Base-by-base conservation (phyloP, 2,329 filamentous ascomycete genomes). In the Huntiella decipiens region DNA sequence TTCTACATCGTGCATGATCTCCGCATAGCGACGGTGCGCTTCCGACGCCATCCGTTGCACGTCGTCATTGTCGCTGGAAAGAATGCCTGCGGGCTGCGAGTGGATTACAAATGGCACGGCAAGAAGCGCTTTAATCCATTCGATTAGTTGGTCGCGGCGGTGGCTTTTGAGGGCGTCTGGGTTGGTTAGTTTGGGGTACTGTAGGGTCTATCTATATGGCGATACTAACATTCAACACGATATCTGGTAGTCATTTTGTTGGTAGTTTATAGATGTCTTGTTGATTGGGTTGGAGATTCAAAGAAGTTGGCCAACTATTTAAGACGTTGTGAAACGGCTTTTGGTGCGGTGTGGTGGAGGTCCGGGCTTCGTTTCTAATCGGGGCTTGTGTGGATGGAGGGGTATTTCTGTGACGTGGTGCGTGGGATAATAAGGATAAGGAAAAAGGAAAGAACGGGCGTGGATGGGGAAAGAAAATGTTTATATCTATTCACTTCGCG, bases 21-120 rank as follows among this genome's bases (percentile, higher is more conserved):
- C 88, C 41, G 83, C 82, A 64, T 96, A 98, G 51, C 91, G 77
- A 47, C 82, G 71, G 57, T 91, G 85, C 19, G 88, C 83, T 56
- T 83, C 79, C 48, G 75, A 73, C 4, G 83, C 82, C 67, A 88
- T 86, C 48, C 78, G 71, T 38, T 71, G 66, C 43, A 88, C 72
- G 46, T 68, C 72, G 46, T 72, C 67, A 50, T 74, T 74, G 54
- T 76, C 70, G 47, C 73, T 68, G 52, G 87, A 79, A 56, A 88
- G 86, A 37, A 86, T 75, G 15, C 85, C 85, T 1, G 85, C 92
- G 3, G 91, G 91, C 58, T 96, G 87, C 1, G 88, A 95, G 60
- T 94, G 86, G 45, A 98, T 74, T 35, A 98, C 88, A 58, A 98
- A 98, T 0, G 91, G 91, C 1, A 96, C 88, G 1, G 91, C 91